Percentiles rank a stretch among this genome's conserved stretches.
These are phyloP conservation scores for Pseudevernia furfuracea DNA, from an alignment of 495 filamentous ascomycete species.

Conservation along the genomic window DNA sequence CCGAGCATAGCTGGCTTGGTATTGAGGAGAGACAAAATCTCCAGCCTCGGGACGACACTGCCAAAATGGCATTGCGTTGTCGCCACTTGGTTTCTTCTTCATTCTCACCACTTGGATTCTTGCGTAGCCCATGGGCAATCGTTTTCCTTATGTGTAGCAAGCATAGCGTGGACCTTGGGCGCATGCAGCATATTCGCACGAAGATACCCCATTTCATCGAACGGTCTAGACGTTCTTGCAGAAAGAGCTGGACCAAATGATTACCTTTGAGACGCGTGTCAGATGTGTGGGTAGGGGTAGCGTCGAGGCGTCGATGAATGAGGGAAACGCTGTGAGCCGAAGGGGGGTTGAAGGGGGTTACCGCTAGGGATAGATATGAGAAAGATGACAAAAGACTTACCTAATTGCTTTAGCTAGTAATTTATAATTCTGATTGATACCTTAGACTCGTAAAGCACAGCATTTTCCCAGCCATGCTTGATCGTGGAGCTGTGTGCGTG, in stretches of 20 bases:
- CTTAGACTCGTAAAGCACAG: no score
- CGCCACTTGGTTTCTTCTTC: background rate
- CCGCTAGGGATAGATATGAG: background rate
- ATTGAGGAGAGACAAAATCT: background rate
- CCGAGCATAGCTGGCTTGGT: background rate
- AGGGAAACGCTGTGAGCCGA: no score
- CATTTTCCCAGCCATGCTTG: background rate
- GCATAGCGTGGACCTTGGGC: slow-evolving; percentile 11
- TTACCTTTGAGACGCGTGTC: no score
- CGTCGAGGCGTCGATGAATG: no score
- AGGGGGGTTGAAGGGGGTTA: background rate
- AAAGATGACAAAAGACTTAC: background rate
- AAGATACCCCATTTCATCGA: slow-evolving; percentile 10
- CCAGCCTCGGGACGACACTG: background rate
- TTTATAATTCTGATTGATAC: no score
- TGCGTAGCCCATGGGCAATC: slow-evolving; percentile 6
- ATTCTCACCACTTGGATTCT: background rate
- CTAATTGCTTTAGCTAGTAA: background rate
- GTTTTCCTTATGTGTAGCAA: background rate
- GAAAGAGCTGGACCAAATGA: slow-evolving; percentile 6
- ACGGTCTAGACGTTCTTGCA: background rate
- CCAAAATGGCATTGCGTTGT: slow-evolving; percentile 1
- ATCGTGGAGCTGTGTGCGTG: no score
- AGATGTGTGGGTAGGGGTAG: no score
- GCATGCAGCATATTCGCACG: slow-evolving; percentile 11